Evolutionary conservation across 2,329 filamentous ascomycete species (phyloP), one percentile per base, ranked within the genome.

Genomic region (Colletotrichum melonis): DNA sequence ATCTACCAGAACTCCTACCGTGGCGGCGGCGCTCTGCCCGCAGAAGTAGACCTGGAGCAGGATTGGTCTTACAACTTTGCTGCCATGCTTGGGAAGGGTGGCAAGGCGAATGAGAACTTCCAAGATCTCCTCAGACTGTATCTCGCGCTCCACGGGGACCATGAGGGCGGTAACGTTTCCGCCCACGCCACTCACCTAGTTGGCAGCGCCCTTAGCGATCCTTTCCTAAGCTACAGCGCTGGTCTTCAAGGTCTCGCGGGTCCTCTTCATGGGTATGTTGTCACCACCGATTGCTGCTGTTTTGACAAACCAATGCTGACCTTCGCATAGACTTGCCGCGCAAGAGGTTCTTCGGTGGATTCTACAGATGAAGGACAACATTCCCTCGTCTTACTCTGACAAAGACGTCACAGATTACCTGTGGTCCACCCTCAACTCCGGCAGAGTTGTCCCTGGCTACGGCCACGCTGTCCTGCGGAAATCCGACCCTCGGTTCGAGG

Each of bases 51-150:
- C 79, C 84, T 91, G 71, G 89, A 93, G 77, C 94, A 98, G 85
- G 97, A 99, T 85, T 99, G 97, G 97, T 93, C 95, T 0, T 97
- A 98, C 89, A 99, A 99, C 89, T 99, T 98, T 80, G 97, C 97
- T 58, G 94, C 95, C 76, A 95, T 98, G 91, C 90, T 98, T 67
- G 96, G 96, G 80, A 98, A 97, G 87, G 91, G 92, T 63, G 95
- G 95, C 77, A 91, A 93, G 83, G 88, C 97, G 84, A 93, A 98
- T 78, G 94, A 95, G 85, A 93, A 94, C 82, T 98, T 99, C 89
- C 96, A 98, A 82, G 97, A 99, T 80, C 89, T 99, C 24, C 90
- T 99, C 75, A 92, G 97, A 78, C 87, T 99, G 38, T 99, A 99
- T 85, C 92, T 99, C 28, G 96, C 97, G 63, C 92, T 99, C 5